A percentile compares a stretch with the other conserved stretches of the same genome.
phyloP scores from a whole-genome alignment of 768 basidiomycete genomes.

The Tylopilus sp. region DNA sequence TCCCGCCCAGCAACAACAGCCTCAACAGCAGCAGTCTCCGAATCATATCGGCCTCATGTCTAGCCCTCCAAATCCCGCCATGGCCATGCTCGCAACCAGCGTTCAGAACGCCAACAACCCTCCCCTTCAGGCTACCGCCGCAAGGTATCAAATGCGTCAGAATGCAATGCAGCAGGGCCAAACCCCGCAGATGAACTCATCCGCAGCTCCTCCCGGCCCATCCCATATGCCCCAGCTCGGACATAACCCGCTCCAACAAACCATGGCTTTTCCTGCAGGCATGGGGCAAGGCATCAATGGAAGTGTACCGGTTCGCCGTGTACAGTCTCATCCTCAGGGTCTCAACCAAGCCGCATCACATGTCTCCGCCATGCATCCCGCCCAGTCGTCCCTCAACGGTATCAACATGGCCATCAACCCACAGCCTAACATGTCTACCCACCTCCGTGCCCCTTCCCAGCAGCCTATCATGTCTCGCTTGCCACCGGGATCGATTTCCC shows the following conservation, averaged over 20 bases:
- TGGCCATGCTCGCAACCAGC: slow-evolving; percentile 37
- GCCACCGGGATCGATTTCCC: slow-evolving; percentile 38
- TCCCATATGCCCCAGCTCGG: slow-evolving; percentile 31
- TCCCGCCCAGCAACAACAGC: slow-evolving; percentile 36
- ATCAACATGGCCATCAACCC: slow-evolving; percentile 46
- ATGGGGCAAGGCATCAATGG: slow-evolving; percentile 41
- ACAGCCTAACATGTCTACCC: slow-evolving; percentile 39
- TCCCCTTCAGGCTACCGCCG: slow-evolving; percentile 19
- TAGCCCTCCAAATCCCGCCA: slow-evolving; percentile 34
- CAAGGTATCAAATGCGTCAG: slow-evolving; percentile 34
- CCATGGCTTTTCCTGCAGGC: slow-evolving; percentile 40
- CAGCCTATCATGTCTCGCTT: slow-evolving; percentile 33
- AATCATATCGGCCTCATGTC: slow-evolving; percentile 37
- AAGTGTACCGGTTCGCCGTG: slow-evolving; percentile 42
- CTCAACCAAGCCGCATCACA: slow-evolving; percentile 38
- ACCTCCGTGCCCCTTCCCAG: slow-evolving; percentile 35
- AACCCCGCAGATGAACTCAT: slow-evolving; percentile 32
- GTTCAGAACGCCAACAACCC: slow-evolving; percentile 26
- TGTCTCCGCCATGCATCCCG: slow-evolving; percentile 34
- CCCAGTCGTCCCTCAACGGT: slow-evolving; percentile 33
- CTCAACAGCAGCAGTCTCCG: slow-evolving; percentile 31
- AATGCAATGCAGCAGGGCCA: slow-evolving; percentile 38
- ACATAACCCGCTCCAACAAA: slow-evolving; percentile 38
- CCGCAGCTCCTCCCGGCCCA: slow-evolving; percentile 25
- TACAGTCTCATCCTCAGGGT: slow-evolving; percentile 54